phyloP scores from a whole-genome alignment of 2,329 filamentous ascomycete genomes.

The Phaeosphaeriaceae sp. region DNA sequence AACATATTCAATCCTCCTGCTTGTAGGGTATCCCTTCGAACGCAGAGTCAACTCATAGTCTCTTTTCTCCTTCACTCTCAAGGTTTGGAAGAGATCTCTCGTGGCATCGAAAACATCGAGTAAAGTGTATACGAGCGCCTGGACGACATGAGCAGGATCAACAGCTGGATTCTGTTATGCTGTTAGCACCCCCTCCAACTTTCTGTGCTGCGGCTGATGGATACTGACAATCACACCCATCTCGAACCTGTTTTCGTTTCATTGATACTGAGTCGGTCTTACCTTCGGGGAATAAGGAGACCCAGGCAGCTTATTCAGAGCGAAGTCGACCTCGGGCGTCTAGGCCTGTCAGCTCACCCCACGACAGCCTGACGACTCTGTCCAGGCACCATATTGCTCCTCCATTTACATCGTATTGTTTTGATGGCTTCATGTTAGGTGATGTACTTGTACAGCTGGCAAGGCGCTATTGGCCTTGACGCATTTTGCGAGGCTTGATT shows the following conservation, averaged over 20 bases:
- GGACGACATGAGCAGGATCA: slow-evolving; percentile 39
- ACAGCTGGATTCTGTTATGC: slow-evolving; percentile 29
- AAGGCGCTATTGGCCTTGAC: slow-evolving; percentile 38
- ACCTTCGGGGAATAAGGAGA: slow-evolving; percentile 23
- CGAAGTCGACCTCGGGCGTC: slow-evolving; percentile 19
- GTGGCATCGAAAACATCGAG: slow-evolving; percentile 47
- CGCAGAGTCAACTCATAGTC: slow-evolving; percentile 38
- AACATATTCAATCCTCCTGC: slow-evolving; percentile 35
- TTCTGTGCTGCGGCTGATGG: neutral
- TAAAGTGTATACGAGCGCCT: slow-evolving; percentile 41
- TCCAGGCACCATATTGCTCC: slow-evolving; percentile 17
- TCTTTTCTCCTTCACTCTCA: slow-evolving; percentile 42
- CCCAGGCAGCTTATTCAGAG: slow-evolving; percentile 19
- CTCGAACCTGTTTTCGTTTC: slow-evolving; percentile 15
- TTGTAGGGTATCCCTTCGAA: slow-evolving; percentile 38
- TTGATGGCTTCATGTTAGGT: slow-evolving; percentile 34
- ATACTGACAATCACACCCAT: slow-evolving; percentile 38
- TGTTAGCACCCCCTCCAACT: neutral
- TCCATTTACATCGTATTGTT: slow-evolving; percentile 19
- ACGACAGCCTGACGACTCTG: slow-evolving; percentile 19
- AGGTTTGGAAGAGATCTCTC: slow-evolving; percentile 40
- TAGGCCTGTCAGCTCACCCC: slow-evolving; percentile 24
- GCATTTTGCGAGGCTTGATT: slow-evolving; percentile 21
- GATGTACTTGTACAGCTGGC: slow-evolving; percentile 48
- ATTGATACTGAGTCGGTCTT: slow-evolving; percentile 16